A percentile compares a stretch with the other conserved stretches of the same genome.
Evolutionary conservation across 192 early-diverging fungal species (phyloP).

Genomic region (Coemansia sp.): DNA sequence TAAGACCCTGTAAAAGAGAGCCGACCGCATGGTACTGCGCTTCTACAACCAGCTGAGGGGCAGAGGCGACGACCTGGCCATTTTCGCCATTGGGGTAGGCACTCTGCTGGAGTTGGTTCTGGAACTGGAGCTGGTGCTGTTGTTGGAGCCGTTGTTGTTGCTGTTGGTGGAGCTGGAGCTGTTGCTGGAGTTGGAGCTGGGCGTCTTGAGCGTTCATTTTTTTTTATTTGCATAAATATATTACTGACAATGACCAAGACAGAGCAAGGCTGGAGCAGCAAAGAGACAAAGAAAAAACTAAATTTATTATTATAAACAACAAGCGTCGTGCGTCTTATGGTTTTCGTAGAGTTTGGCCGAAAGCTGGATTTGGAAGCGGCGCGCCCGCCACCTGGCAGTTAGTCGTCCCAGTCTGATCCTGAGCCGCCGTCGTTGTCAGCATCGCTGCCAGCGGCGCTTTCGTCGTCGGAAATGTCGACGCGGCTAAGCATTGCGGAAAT

Average conservation of each 20-base stretch:
- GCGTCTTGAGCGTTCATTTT: not conserved
- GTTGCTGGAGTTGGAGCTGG: not conserved
- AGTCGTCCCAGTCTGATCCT: conserved; percentile 28
- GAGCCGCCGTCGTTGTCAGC: not conserved
- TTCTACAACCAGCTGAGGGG: conserved; percentile 11
- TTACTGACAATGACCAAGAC: not conserved
- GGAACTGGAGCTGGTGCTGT: not conserved
- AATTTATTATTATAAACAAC: not conserved
- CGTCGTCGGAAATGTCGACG: conserved; percentile 16
- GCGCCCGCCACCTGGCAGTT: not conserved
- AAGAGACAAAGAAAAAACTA: too few species aligned
- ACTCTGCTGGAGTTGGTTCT: not conserved
- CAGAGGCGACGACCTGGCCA: not conserved
- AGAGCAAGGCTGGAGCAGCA: too few species aligned
- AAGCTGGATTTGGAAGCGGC: too few species aligned
- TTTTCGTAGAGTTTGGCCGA: not conserved
- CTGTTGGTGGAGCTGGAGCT: conserved; percentile 1
- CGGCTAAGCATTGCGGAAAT: conserved; percentile 38
- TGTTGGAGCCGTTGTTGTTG: not conserved
- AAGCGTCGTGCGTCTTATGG: not conserved
- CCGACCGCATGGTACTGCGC: conserved; percentile 25
- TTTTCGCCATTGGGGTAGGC: not conserved
- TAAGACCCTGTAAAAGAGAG: conserved; percentile 31
- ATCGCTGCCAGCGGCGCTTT: not conserved
- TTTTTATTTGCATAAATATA: not conserved